phyloP scores from a whole-genome alignment of 768 basidiomycete species.

The Cystobasidium ongulense region DNA sequence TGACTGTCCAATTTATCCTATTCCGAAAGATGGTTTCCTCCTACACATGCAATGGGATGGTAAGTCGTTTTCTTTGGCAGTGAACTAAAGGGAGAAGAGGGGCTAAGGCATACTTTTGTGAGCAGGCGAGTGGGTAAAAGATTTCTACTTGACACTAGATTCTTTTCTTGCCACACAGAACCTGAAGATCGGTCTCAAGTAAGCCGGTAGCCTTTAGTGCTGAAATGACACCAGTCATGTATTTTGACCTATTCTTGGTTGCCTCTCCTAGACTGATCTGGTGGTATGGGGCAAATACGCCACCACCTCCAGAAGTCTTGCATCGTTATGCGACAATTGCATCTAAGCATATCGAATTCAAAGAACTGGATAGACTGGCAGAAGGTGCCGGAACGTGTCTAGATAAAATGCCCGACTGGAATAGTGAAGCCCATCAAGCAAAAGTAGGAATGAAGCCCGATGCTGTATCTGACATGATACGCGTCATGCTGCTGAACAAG shows the following conservation, averaged over 20 bases:
- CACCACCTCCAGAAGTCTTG: not conserved
- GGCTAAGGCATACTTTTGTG: too few relatives aligned
- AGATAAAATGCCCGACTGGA: not conserved
- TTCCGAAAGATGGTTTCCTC: slow-evolving; percentile 9
- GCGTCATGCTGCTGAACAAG: slow-evolving; percentile 1
- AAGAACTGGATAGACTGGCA: not conserved
- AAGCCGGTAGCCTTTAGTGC: too few relatives aligned
- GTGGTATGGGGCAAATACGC: not conserved
- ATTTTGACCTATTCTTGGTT: not conserved
- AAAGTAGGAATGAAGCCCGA: not conserved
- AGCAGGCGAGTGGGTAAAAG: not conserved
- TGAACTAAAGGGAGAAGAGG: not conserved
- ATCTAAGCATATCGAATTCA: not conserved
- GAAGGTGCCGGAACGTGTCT: not conserved
- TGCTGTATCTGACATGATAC: not conserved
- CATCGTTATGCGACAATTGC: not conserved
- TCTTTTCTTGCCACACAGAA: slow-evolving; percentile 16
- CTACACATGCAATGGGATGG: slow-evolving; percentile 19
- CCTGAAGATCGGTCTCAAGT: not conserved
- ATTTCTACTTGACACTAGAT: not conserved
- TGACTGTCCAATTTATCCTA: slow-evolving; percentile 6
- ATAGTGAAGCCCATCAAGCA: not conserved
- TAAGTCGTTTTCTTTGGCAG: not conserved
- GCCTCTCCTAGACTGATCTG: slow-evolving; percentile 4
- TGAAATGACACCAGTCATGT: not conserved